Base-by-base conservation (phyloP, 805 yeast species). In the Metschnikowia henanensis region DNA sequence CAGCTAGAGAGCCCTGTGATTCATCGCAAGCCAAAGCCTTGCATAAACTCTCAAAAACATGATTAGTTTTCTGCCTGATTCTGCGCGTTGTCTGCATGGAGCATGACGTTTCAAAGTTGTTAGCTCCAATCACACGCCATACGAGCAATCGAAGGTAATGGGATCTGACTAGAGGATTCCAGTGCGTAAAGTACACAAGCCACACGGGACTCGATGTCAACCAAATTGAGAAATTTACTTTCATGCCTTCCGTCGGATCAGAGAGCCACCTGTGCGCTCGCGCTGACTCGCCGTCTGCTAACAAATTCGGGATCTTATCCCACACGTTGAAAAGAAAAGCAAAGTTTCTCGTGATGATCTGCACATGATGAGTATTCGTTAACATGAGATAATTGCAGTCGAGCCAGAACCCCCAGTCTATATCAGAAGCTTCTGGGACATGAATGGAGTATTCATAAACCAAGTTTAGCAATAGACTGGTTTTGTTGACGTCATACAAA, bases 341-440 rank as follows among this genome's bases (percentile, higher is more conserved):
- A 30, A 88, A 59, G 12, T 81, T 79, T 47, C 86, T 77, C 17
- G 84, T 66, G 48, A 85, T 80, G 18, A 77, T 74, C 50, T 79
- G 82, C 51, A 80, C 71, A 59, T 79, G 86, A 35, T 79, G 80
- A 6, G 88, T 79, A 31, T 62, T 58, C 6, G 68, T 56, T n/a
- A 87, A 60, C 82, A 87, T 76, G 44, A 78, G 68, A 46, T 76
- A 64, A 12, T 71, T 61, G 13, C 85, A 82, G 41, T 73, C 69
- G 6, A 84, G 60, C 96, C 96, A 88, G 57, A 89, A 87, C 39
- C 70, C 66, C 94, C 95, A 88, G 64, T 84, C 78, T 19, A 87
- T 62, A 37, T 52, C 50, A 12, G 50, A 23, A n/a, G 52, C 32
- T 42, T 55, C 59, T 40, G 52, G 56, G 41, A 65, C 62, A 46